Evolutionary conservation across 2,329 filamentous ascomycete species (phyloP).

Genomic region (Ophiognomonia clavigignenti-juglandacearum): DNA sequence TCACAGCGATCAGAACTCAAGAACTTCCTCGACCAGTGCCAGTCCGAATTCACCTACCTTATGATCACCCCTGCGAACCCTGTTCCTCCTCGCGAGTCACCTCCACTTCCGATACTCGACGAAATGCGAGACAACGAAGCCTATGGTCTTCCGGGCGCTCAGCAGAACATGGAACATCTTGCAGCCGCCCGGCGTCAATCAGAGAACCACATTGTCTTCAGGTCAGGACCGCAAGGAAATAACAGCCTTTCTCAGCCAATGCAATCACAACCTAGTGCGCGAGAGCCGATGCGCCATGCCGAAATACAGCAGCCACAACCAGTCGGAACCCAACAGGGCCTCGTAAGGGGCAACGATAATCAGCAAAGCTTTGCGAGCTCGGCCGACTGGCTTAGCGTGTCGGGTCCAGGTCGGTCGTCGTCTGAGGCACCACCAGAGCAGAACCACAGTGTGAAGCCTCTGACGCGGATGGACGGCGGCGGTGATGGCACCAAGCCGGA

Average conservation of each 20-base stretch:
- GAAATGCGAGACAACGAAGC: conserved; percentile 52
- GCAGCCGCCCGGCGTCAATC: conserved; percentile 4
- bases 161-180: conserved; percentile 32
- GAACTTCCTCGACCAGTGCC: conserved; percentile 59
- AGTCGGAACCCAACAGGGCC: conserved; percentile 34
- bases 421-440: conserved; percentile 22
- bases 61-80: conserved; percentile 65
- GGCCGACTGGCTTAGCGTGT: conserved; percentile 28
- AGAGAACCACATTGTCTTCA: conserved; percentile 11
- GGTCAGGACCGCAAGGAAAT: conserved; percentile 33
- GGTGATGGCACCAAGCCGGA: conserved; percentile 43
- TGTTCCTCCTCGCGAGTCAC: conserved; percentile 58
- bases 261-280: conserved; percentile 29
- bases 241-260: conserved; percentile 47
- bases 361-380: conserved; percentile 25
- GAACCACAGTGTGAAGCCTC: conserved; percentile 35
- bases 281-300: conserved; percentile 25
- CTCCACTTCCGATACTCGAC: conserved; percentile 53
- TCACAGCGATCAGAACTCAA: conserved; percentile 49
- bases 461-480: conserved; percentile 35
- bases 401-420: conserved; percentile 19
- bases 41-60: conserved; percentile 62
- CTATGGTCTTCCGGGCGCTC: conserved; percentile 39
- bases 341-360: conserved; percentile 9
- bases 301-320: conserved; percentile 26